Evolutionary conservation across 2,329 filamentous ascomycete species (phyloP), one percentile per base, ranked within the genome.

Genomic region (Paraconiothyrium sp.): DNA sequence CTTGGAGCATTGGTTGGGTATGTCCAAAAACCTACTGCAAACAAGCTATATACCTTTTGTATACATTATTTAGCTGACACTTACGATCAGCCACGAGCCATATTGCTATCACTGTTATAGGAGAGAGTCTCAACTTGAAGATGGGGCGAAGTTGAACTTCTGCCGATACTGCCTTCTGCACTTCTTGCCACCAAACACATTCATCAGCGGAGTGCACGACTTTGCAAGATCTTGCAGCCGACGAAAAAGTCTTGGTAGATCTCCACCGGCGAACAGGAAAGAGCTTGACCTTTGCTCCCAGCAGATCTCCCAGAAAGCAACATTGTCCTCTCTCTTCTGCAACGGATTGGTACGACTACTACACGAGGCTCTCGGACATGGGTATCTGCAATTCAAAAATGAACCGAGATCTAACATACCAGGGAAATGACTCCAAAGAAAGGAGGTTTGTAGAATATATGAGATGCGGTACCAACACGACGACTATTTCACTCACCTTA

Each of bases 311-410:
- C 37, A 49, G 51, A 50, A 49, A 55, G 56, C 51, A 49, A 55
- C n/a, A 60, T 50, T 7, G 37, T 49, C 51, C 51, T 56, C 58
- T 60, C 51, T 55, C 51, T 43, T 60, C 58, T 43, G 34, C 34
- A 48, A 49, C 51, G 41, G 58, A 49, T 43, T 60, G 58, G 58
- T 60, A 60, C 44, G 51, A 55, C 44, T 60, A 55, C 37, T 52
- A 58, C 32, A 52, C 48, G 16, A 58, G 27, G 48, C 48, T 52
- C 35, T 60, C 30, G 50, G 46, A 60, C 43, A 55, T 6, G 51
- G 34, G 39, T 56, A 32, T 27, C 32, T 56, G 39, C 30, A 60
- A 30, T 34, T 48, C 32, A 14, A 60, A 50, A 50, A 60, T 60
- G 43, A 56, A 39, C 14, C 41, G 43, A 41, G 50, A 60, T 56